Evolutionary conservation across 1,139 yeast genomes (phyloP), one percentile per base, ranked within the genome.

Genomic region (Geotrichum australiense): DNA sequence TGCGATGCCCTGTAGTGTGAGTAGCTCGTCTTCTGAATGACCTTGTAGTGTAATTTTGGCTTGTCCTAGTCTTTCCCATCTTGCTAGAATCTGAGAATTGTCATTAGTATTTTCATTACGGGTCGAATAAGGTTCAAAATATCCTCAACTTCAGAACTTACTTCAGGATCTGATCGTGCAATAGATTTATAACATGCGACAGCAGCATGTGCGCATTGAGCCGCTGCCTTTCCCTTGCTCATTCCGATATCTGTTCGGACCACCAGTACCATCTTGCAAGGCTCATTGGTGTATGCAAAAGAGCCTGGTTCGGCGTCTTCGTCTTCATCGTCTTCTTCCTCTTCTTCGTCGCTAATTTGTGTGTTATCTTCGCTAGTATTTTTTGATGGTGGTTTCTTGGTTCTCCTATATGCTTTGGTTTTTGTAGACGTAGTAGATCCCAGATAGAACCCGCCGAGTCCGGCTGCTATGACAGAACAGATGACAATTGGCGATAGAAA

Each of bases 151-250:
- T 23, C 16, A 21, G n/a, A 5, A 6, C 41, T 29, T 30, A 37
- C 41, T 29, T 41, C 49, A 3, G 71, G 70, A 28, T 56, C 51
- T 14, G 54, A 45, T 31, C 73, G 68, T 20, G 73, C 66, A 59
- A 86, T 82, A 48, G 79, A 69, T 56, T 82, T 80, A 63, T 84
- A 91, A 51, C 93, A 76, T 0, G 94, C 91, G 36, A 91, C 70
- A 0, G 98, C 93, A n/a, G 98, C 98, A 65, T 91, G 99, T 40
- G 87, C 81, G 61, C 97, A 89, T 61, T 91, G 99, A 1, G 98
- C 98, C 1, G 97, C 97, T 1, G 85, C 83, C 60, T 93, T 93
- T 26, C 98, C 98, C 63, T 86, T 87, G 35, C 84, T 80, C 98
- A 91, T 91, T 43, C 78, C 80, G 50, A 91, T 67, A 59, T 91